Percentiles rank a stretch among this genome's conserved stretches.
These are phyloP conservation scores for Trichomonas tenax DNA, from an alignment of 208 protist species.

Conservation along the genomic window DNA sequence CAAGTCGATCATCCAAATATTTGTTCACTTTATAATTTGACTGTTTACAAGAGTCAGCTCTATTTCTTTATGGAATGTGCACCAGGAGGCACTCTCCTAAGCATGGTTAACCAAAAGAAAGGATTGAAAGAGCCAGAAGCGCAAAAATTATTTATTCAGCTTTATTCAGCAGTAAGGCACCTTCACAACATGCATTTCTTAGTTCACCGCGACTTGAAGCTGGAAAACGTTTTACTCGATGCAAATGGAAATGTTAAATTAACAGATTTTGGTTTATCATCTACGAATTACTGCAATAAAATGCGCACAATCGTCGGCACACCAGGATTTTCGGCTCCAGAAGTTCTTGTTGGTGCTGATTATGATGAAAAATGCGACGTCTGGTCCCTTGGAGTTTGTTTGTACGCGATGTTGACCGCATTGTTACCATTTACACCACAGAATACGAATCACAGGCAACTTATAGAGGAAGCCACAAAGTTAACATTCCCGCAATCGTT, in stretches of 20 bases:
- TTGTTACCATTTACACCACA: background rate
- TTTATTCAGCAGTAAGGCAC: background rate
- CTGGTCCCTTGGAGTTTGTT: slow-evolving; percentile 22
- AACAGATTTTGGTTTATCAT: background rate
- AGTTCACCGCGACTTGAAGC: slow-evolving; percentile 7
- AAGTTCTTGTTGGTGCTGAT: slow-evolving; percentile 11
- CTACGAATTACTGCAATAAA: background rate
- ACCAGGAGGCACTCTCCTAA: background rate
- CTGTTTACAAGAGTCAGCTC: background rate
- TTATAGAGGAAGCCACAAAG: background rate
- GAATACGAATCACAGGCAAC: background rate
- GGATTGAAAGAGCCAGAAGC: background rate
- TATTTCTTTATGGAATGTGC: background rate
- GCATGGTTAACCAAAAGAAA: background rate
- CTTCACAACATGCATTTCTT: background rate
- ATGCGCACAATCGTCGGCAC: slow-evolving; percentile 25
- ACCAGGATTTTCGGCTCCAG: slow-evolving; percentile 33
- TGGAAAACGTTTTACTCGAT: background rate
- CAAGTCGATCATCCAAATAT: background rate
- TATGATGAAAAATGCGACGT: slow-evolving; percentile 21
- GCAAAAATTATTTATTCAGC: background rate
- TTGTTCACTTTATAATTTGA: background rate
- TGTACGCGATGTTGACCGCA: background rate
- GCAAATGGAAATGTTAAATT: background rate
- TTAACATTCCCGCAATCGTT: background rate